Conservation (phyloP, 2,329 filamentous ascomycete species). For the Arthroderma sp. region DNA sequence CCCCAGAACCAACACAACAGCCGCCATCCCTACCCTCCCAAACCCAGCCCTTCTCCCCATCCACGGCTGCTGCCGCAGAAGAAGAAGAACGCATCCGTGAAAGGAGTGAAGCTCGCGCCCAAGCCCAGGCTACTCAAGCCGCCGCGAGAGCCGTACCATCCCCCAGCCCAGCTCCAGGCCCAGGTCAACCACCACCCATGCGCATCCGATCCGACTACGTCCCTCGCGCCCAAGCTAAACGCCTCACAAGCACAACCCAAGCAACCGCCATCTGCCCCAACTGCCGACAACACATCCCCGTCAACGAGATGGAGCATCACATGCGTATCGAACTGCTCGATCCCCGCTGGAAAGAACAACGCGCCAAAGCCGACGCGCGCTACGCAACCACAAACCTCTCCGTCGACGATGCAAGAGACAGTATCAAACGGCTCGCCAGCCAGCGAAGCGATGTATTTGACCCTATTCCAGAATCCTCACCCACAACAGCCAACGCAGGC, state of each 20-base stretch:
- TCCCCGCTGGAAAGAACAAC: conserved; percentile 90
- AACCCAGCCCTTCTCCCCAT: conserved; percentile 33
- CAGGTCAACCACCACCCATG: conserved; percentile 48
- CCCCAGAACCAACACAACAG: conserved; percentile 19
- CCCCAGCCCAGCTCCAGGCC: conserved; percentile 18
- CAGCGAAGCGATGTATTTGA: conserved; percentile 84
- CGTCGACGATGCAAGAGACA: conserved; percentile 77
- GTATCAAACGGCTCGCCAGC: conserved; percentile 86
- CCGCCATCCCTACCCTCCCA: conserved; percentile 33
- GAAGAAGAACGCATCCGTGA: conserved; percentile 29
- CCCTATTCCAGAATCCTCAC: conserved; percentile 16
- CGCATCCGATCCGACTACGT: conserved; percentile 92
- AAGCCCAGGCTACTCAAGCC: conserved; percentile 61
- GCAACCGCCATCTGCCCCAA: conserved; percentile 65
- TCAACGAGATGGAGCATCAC: conserved; percentile 78
- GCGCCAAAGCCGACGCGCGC: conserved; percentile 73
- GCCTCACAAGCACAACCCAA: conserved; percentile 52
- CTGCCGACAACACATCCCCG: conserved; percentile 79
- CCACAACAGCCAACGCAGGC: conserved; percentile 18
- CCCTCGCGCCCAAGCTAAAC: conserved; percentile 62
- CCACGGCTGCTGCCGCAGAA: conserved; percentile 40
- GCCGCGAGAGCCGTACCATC: conserved; percentile 53
- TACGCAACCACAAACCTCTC: conserved; percentile 76
- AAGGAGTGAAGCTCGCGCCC: not conserved
- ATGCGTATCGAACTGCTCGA: conserved; percentile 92